A percentile compares a stretch with the other conserved stretches of the same genome.
phyloP scores from a whole-genome alignment of 164 flowering plant genomes.

The Annona squamosa region DNA sequence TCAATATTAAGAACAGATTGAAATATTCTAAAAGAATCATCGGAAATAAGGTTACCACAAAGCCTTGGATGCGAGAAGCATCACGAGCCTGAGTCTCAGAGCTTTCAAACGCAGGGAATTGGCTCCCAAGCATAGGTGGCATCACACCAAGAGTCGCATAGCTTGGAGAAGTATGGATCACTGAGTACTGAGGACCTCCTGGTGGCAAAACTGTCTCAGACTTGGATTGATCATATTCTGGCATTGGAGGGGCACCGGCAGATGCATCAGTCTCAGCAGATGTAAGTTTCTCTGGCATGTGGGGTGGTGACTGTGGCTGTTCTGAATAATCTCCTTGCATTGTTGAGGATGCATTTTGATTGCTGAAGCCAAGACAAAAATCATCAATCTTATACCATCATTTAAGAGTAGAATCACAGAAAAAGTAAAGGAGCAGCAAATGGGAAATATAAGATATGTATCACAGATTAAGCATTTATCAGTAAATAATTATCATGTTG shows the following conservation, averaged over 20 bases:
- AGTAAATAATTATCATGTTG: no score
- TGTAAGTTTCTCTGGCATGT: constrained; percentile 30
- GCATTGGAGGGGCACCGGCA: constrained; percentile 21
- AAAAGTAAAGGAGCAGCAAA: background rate
- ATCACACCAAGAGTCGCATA: constrained; percentile 46
- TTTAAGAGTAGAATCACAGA: background rate
- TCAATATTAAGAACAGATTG: background rate
- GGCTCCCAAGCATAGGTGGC: constrained; percentile 53
- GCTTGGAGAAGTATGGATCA: constrained; percentile 46
- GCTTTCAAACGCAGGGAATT: constrained; percentile 52
- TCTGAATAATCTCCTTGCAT: constrained; percentile 33
- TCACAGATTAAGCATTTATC: background rate
- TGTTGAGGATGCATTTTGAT: constrained; percentile 29
- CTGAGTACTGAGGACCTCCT: constrained; percentile 46
- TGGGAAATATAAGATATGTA: background rate
- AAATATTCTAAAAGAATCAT: background rate
- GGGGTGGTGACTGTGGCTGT: constrained; percentile 32
- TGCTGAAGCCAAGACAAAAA: constrained; percentile 27
- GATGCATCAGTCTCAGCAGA: constrained; percentile 36
- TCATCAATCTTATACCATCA: background rate
- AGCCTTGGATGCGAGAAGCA: constrained; percentile 52
- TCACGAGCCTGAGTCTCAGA: constrained; percentile 70
- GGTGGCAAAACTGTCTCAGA: constrained; percentile 36
- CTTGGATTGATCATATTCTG: constrained; percentile 44
- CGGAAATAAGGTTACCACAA: constrained; percentile 41